phyloP scores from a whole-genome alignment of 1,139 yeast genomes.

The Candida albicans region DNA sequence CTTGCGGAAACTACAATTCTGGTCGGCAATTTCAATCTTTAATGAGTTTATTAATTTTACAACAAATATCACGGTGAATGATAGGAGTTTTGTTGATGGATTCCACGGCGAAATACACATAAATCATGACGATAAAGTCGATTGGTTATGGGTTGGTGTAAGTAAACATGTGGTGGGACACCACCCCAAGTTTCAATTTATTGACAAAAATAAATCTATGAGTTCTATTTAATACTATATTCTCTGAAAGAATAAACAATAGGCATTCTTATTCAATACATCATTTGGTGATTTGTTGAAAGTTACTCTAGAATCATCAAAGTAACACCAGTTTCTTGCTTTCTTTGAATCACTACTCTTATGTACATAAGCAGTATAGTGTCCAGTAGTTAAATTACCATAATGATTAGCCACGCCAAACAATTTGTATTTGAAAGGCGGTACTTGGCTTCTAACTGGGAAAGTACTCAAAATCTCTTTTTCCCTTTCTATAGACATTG shows the following conservation, averaged over 20 bases:
- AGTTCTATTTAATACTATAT: constrained; percentile 18
- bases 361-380: constrained; percentile 82
- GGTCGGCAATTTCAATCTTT: constrained; percentile 88
- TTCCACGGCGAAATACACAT: constrained; percentile 66
- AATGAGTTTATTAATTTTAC: constrained; percentile 82
- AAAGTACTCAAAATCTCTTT: constrained; percentile 46
- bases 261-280: constrained; percentile 65
- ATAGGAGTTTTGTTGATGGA: constrained; percentile 78
- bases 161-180: constrained; percentile 54
- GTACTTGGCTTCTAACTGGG: constrained; percentile 71
- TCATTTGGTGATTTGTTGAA: constrained; percentile 39
- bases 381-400: constrained; percentile 84
- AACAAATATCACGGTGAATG: constrained; percentile 79
- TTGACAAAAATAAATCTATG: constrained; percentile 17
- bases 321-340: constrained; percentile 65
- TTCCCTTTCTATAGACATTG: constrained; percentile 29
- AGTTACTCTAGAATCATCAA: constrained; percentile 68
- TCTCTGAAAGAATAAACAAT: constrained; percentile 67
- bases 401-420: constrained; percentile 89
- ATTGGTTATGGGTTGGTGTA: constrained; percentile 79
- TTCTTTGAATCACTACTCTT: constrained; percentile 44
- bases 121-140: constrained; percentile 49
- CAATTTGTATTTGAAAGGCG: constrained; percentile 77
- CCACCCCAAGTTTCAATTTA: constrained; percentile 43
- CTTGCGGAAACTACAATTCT: constrained; percentile 74